Conservation (phyloP, 1,139 yeast genomes). For the Debaryomyces robertsiae region DNA sequence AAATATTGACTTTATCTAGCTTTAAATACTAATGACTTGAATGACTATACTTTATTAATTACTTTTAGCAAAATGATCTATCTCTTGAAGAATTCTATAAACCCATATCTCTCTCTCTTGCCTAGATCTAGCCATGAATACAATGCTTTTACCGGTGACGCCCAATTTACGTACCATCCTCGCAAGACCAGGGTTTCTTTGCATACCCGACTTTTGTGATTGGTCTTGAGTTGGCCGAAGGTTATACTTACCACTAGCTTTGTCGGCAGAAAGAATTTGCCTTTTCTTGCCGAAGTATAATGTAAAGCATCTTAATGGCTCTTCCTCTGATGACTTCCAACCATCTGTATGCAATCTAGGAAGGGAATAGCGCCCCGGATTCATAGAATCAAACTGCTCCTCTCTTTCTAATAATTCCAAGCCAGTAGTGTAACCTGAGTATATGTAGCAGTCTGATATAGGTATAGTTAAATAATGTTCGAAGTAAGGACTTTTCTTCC, state of each 20-base stretch:
- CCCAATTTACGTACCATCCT: constrained; percentile 59
- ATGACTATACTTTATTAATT: constrained; percentile 7
- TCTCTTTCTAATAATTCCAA: constrained; percentile 57
- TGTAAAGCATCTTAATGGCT: constrained; percentile 71
- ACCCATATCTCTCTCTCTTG: constrained; percentile 90
- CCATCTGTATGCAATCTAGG: constrained; percentile 83
- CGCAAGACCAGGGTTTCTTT: constrained; percentile 44
- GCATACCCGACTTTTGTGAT: constrained; percentile 11
- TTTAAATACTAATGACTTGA: background rate
- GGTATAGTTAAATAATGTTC: constrained; percentile 60
- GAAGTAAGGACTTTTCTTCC: constrained; percentile 47
- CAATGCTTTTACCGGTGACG: constrained; percentile 65
- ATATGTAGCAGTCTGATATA: constrained; percentile 67
- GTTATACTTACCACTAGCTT: constrained; percentile 13
- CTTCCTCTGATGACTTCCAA: constrained; percentile 81
- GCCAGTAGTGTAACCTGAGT: constrained; percentile 67
- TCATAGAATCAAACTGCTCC: constrained; percentile 42
- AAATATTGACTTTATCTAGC: background rate
- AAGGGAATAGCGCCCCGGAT: constrained; percentile 58
- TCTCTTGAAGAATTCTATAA: constrained; percentile 58
- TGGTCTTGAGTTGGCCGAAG: constrained; percentile 5
- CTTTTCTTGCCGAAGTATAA: constrained; percentile 79
- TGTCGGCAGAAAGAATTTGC: constrained; percentile 30
- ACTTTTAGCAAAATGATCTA: constrained; percentile 51
- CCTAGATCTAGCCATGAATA: constrained; percentile 79